These are phyloP conservation scores for Phytophthora brassicae DNA, from an alignment of 352 stramenopile genomes.

Conservation along the genomic window DNA sequence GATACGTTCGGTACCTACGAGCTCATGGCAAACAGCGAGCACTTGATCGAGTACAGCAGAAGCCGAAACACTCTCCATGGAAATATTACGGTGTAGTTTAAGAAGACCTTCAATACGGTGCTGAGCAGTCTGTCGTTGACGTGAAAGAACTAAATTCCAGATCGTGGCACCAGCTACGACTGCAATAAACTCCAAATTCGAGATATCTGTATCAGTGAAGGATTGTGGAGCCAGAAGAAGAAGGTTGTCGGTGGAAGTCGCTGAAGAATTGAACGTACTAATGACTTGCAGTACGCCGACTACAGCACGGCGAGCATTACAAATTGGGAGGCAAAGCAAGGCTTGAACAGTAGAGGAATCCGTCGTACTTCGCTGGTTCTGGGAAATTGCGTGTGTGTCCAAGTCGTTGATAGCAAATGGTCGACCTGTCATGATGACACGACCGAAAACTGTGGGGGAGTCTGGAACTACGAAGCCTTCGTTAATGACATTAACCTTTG, in stretches of 20 bases:
- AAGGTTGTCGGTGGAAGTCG: slow-evolving; percentile 1
- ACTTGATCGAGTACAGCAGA: slow-evolving; percentile 60
- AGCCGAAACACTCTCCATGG: slow-evolving; percentile 62
- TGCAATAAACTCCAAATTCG: slow-evolving; percentile 56
- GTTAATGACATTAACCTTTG: slow-evolving; percentile 35
- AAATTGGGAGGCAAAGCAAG: slow-evolving; percentile 66
- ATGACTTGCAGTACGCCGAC: slow-evolving; percentile 59
- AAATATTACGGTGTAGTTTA: slow-evolving; percentile 73
- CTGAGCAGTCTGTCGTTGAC: slow-evolving; percentile 64
- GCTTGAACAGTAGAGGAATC: slow-evolving; percentile 39
- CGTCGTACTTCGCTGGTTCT: slow-evolving; percentile 33
- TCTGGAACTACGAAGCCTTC: slow-evolving; percentile 62
- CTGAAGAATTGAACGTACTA: slow-evolving; percentile 14
- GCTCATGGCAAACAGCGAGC: slow-evolving; percentile 70
- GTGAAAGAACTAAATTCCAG: slow-evolving; percentile 68
- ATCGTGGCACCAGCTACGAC: slow-evolving; percentile 63
- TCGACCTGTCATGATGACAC: slow-evolving; percentile 67
- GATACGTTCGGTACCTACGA: slow-evolving; percentile 65
- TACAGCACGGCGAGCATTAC: slow-evolving; percentile 62
- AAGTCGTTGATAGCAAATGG: slow-evolving; percentile 56
- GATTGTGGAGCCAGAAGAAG: neutral
- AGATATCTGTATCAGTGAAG: slow-evolving; percentile 49
- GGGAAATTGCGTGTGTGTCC: slow-evolving; percentile 61
- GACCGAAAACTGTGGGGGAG: slow-evolving; percentile 62
- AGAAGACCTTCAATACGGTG: slow-evolving; percentile 69